Evolutionary conservation across 345 rosid species (phyloP).

Genomic region (Salix viminalis): DNA sequence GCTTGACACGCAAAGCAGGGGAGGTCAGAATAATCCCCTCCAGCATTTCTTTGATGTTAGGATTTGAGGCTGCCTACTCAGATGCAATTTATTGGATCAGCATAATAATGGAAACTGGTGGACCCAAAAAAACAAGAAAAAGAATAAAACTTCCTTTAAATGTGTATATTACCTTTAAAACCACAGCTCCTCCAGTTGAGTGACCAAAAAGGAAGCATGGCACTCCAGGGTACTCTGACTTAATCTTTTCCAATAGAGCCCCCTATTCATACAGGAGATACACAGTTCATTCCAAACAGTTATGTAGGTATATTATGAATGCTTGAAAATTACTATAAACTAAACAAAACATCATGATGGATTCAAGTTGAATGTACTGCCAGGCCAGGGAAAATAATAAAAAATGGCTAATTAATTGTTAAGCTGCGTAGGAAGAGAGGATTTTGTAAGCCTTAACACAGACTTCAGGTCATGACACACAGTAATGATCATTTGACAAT

Average conservation of each 20-base stretch:
- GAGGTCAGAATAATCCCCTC: conserved; percentile 83
- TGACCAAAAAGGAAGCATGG: conserved; percentile 99
- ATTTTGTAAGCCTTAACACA: not conserved
- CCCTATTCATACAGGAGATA: conserved; percentile 36
- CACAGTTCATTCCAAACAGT: not conserved
- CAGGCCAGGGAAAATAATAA: not conserved
- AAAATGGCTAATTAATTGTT: not conserved
- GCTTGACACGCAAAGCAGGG: conserved; percentile 92
- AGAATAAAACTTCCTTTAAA: not conserved
- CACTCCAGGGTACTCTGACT: conserved; percentile 66
- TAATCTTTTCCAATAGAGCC: conserved; percentile 79
- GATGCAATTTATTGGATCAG: conserved; percentile 5
- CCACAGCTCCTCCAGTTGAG: conserved; percentile 97
- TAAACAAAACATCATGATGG: not conserved
- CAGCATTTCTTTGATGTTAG: conserved; percentile 53
- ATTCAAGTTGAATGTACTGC: conserved; percentile 7
- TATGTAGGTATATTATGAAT: not conserved
- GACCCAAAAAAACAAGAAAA: not conserved
- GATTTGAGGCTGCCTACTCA: conserved; percentile 63
- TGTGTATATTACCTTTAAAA: conserved; percentile 63
- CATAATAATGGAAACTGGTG: not conserved
- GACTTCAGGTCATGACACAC: not conserved
- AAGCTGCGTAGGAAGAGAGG: not conserved
- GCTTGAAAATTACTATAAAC: not conserved
- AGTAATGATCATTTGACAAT: not conserved